A percentile compares a stretch with the other conserved stretches of the same genome.
These are phyloP conservation scores for Crithidia mellificae DNA, from an alignment of 208 protist genomes.

Conservation along the genomic window DNA sequence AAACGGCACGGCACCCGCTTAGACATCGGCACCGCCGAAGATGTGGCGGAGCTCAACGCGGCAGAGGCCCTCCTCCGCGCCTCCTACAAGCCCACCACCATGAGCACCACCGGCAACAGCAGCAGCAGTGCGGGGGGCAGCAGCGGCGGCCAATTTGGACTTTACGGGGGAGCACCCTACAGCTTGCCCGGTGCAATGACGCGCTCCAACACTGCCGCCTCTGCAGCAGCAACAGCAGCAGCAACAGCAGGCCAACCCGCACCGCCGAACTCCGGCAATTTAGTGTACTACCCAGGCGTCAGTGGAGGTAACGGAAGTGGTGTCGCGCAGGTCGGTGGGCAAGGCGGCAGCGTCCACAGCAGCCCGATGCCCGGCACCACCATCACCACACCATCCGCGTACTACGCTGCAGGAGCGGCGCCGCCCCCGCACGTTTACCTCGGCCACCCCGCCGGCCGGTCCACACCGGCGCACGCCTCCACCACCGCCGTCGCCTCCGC, in stretches of 20 bases:
- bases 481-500: neutral
- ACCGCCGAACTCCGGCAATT: no score
- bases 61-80: conserved; percentile 39
- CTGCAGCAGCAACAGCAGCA: no score
- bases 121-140: neutral
- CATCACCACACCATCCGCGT: neutral
- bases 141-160: neutral
- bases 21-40: conserved; percentile 77
- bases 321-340: no score
- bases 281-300: no score
- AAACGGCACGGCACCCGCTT: conserved; percentile 75
- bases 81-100: conserved; percentile 12
- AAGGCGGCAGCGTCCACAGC: no score
- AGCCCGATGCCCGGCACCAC: neutral
- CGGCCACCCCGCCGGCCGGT: conserved; percentile 8
- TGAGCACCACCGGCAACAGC: neutral
- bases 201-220: no score
- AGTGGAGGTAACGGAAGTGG: no score
- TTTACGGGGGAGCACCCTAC: no score
- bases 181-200: no score
- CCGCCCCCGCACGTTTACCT: conserved; percentile 26
- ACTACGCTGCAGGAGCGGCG: neutral
- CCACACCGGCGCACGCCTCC: neutral
- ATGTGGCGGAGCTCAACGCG: conserved; percentile 71
- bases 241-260: no score